Base-by-base conservation (phyloP, 192 early-diverging fungal genomes). In the Rhizophagus sp. region DNA sequence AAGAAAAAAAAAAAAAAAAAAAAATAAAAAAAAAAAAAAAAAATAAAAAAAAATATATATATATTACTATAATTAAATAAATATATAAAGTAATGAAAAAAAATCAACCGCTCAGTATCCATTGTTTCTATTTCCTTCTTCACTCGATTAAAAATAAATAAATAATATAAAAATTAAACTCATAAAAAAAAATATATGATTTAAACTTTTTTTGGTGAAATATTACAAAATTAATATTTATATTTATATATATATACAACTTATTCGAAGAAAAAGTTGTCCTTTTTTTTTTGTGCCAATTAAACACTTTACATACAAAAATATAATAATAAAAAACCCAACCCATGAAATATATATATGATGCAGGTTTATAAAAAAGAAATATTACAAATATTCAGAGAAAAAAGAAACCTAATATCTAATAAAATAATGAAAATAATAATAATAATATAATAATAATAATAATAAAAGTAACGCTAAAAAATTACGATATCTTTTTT, bases 381-480 rank as follows among this genome's bases (percentile, higher is more conserved):
- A 67, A 67, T 33, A 67, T 67, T 67, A 67, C 65, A 67, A 34
- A 22, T 67, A 67, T 67, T 19, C 65, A 67, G 65, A 67, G 65
- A 67, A 67, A 67, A 67, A 67, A 33, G 33, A 67, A 67, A 33
- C 65, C 25, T 57, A 57, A 57, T 57, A 27, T 67, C 65, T 67
- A 34, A 67, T 47, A 44, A 44, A 44, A 44, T 44, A 36, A 4
- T 4, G n/a, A 36, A 4, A 4, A 36, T 36, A 5, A 36, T 36
- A 36, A 36, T 36, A 36, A 36, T 36, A 36, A 36, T 36, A 36
- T 36, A 36, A 36, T 36, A 36, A 36, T 36, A 66, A 33, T 34
- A 66, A 66, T 15, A 66, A 66, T 19, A 52, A 52, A 57, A 57
- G 6, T 19, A 57, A 6, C 19, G 52, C 52, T 57, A 57, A 57